These are phyloP conservation scores for Zalerion maritima DNA, from an alignment of 495 filamentous ascomycete species.

Conservation along the genomic window DNA sequence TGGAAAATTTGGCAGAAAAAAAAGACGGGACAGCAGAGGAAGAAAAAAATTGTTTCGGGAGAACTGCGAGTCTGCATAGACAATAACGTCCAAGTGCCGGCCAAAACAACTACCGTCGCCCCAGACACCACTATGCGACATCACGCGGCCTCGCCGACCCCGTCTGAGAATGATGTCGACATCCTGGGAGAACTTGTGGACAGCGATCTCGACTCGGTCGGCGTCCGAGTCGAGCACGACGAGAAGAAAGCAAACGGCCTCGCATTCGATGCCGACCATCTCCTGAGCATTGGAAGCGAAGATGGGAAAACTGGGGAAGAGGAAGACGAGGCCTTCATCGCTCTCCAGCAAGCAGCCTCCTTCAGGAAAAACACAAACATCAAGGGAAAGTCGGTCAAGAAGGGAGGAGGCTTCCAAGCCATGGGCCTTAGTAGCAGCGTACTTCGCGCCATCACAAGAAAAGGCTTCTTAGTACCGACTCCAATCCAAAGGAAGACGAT, in stretches of 20 bases:
- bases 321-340: slow-evolving; percentile 79
- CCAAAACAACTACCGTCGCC: too few relatives aligned
- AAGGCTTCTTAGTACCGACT: slow-evolving; percentile 90
- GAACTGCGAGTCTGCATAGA: too few relatives aligned
- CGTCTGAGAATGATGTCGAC: slow-evolving; percentile 84
- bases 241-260: slow-evolving; percentile 13
- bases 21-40: too few relatives aligned
- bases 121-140: slow-evolving; percentile 18
- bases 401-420: slow-evolving; percentile 87
- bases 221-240: too few relatives aligned
- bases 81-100: too few relatives aligned
- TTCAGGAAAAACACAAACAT: slow-evolving; percentile 72
- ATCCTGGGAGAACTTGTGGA: slow-evolving; percentile 70
- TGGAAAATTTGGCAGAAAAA: too few relatives aligned
- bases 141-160: slow-evolving; percentile 62
- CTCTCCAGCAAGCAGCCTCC: slow-evolving; percentile 62
- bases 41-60: too few relatives aligned
- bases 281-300: slow-evolving; percentile 28
- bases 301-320: slow-evolving; percentile 48
- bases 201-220: slow-evolving; percentile 37
- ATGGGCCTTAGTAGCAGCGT: slow-evolving; percentile 80
- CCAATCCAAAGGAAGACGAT: slow-evolving; percentile 96
- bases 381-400: slow-evolving; percentile 78
- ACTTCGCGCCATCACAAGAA: slow-evolving; percentile 75
- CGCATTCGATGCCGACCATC: slow-evolving; percentile 25